A percentile compares a stretch with the other conserved stretches of the same genome.
These are phyloP conservation scores for Anisodus acutangulus DNA, from an alignment of 257 asterid genomes.

Conservation along the genomic window DNA sequence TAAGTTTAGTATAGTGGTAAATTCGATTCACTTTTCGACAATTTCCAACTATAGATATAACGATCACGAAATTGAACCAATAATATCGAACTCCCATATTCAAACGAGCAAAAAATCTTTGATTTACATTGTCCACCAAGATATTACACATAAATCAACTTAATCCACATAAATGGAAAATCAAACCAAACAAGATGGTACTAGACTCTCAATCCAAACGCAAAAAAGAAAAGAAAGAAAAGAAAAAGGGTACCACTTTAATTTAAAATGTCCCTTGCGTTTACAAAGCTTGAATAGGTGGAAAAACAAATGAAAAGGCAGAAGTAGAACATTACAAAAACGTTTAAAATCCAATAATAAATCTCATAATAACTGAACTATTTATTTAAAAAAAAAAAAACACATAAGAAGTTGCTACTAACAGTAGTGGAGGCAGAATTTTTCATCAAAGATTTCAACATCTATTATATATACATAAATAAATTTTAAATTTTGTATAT, in stretches of 20 bases:
- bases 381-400: neutral
- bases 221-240: neutral
- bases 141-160: neutral
- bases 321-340: neutral
- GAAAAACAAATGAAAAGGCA: neutral
- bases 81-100: neutral
- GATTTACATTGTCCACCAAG: neutral
- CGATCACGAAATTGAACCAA: neutral
- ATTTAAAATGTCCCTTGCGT: neutral
- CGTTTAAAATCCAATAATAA: neutral
- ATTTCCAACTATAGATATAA: too few species aligned
- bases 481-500: neutral
- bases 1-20: too few species aligned
- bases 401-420: neutral
- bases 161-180: neutral
- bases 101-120: neutral
- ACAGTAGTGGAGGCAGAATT: neutral
- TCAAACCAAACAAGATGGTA: neutral
- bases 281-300: neutral
- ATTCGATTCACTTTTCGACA: too few species aligned
- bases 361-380: neutral
- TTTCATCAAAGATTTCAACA: neutral
- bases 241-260: neutral
- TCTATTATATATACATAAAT: neutral
- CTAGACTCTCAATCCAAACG: neutral